Conservation (phyloP, 2,329 filamentous ascomycete genomes). For the Fusarium sp. region DNA sequence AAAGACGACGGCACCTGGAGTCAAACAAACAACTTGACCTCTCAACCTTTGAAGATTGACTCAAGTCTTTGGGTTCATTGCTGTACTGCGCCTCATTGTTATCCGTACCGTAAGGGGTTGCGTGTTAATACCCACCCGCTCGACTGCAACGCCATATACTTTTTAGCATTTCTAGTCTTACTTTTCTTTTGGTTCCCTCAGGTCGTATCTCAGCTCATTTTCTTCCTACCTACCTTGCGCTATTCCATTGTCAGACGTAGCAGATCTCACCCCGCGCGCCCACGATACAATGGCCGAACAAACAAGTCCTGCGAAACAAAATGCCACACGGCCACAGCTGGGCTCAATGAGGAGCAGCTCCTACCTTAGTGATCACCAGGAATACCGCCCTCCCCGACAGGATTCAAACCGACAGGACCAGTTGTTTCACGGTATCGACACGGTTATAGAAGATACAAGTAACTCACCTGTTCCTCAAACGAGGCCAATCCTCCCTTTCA, state of each 20-base stretch:
- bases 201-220: constrained; percentile 5
- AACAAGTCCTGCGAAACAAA: constrained; percentile 48
- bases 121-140: neutral
- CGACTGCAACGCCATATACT: neutral
- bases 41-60: constrained; percentile 34
- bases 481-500: constrained; percentile 63
- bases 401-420: constrained; percentile 65
- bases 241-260: constrained; percentile 26
- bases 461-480: constrained; percentile 53
- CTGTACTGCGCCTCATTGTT: neutral
- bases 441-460: constrained; percentile 68
- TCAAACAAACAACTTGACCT: constrained; percentile 15
- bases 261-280: constrained; percentile 34
- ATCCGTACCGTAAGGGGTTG: constrained; percentile 3
- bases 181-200: constrained; percentile 1
- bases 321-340: constrained; percentile 60
- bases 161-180: constrained; percentile 9
- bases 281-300: constrained; percentile 50
- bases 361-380: constrained; percentile 72
- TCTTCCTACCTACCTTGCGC: neutral
- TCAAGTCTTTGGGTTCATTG: constrained; percentile 26
- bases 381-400: constrained; percentile 67
- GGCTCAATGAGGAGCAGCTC: constrained; percentile 69
- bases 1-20: constrained; percentile 15
- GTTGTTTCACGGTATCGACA: constrained; percentile 68